Percentiles rank a stretch among this genome's conserved stretches.
These are phyloP conservation scores for Macrophomina tecta DNA, from an alignment of 2,329 filamentous ascomycete species.

Conservation along the genomic window DNA sequence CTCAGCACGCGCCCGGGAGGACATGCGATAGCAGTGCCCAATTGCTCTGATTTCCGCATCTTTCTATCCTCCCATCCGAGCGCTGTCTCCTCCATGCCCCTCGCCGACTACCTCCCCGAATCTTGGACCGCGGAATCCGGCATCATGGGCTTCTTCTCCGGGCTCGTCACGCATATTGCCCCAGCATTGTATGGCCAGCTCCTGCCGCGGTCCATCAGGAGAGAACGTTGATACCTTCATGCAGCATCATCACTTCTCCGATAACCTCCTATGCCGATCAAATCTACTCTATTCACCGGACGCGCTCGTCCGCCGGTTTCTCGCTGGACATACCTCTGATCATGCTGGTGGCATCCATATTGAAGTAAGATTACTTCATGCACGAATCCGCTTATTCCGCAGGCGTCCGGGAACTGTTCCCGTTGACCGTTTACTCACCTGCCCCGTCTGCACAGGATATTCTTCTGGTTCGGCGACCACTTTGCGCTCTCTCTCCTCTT, in stretches of 20 bases:
- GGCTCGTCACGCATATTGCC: slow-evolving; percentile 44
- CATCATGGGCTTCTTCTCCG: slow-evolving; percentile 45
- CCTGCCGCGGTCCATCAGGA: background rate
- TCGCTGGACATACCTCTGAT: slow-evolving; percentile 71
- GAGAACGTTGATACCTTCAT: background rate
- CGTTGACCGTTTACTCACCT: background rate
- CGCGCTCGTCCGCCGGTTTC: slow-evolving; percentile 66
- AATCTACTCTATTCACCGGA: slow-evolving; percentile 68
- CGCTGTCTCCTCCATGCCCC: slow-evolving; percentile 16
- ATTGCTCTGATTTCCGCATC: background rate
- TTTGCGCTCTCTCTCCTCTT: slow-evolving; percentile 65
- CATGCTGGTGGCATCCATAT: slow-evolving; percentile 68
- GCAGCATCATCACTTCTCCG: slow-evolving; percentile 65
- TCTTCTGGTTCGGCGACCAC: slow-evolving; percentile 69
- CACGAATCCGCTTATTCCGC: background rate
- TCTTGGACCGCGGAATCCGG: slow-evolving; percentile 22
- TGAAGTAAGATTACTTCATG: slow-evolving; percentile 55
- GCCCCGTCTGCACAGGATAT: slow-evolving; percentile 53
- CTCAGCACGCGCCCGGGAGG: background rate
- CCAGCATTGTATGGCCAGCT: slow-evolving; percentile 44
- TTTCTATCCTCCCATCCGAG: background rate
- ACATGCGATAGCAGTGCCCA: slow-evolving; percentile 15
- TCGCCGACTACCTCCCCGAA: slow-evolving; percentile 26
- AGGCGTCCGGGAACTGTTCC: slow-evolving; percentile 26
- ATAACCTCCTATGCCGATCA: slow-evolving; percentile 71